Conservation (phyloP, 1,139 yeast genomes). For the Suhomyces coccinellae region DNA sequence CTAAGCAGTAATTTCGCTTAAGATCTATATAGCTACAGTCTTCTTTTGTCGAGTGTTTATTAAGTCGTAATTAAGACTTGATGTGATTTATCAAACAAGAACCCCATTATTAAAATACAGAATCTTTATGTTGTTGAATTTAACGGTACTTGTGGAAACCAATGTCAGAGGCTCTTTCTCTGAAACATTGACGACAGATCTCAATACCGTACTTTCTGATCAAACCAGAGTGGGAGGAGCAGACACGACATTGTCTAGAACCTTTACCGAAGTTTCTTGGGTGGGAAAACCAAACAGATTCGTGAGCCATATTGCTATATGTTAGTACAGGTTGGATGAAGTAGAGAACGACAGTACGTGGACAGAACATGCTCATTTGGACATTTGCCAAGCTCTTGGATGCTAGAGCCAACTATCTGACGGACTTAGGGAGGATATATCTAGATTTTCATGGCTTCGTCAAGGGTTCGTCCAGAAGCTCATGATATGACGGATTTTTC, state of each 20-base stretch:
- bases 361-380: not conserved
- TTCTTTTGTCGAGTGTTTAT: slow-evolving; percentile 10
- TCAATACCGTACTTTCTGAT: slow-evolving; percentile 99
- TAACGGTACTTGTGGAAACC: slow-evolving; percentile 99
- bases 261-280: slow-evolving; percentile 99
- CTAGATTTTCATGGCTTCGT: not conserved
- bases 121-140: slow-evolving; percentile 25
- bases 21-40: not conserved
- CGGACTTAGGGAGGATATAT: not conserved
- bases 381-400: not conserved
- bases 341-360: not conserved
- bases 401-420: too few relatives aligned
- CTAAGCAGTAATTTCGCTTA: too few relatives aligned
- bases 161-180: slow-evolving; percentile 98
- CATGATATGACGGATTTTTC: too few relatives aligned
- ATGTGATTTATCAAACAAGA: slow-evolving; percentile 12
- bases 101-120: slow-evolving; percentile 13
- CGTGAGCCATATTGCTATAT: slow-evolving; percentile 92
- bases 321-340: slow-evolving; percentile 15
- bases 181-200: slow-evolving; percentile 99
- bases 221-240: slow-evolving; percentile 98
- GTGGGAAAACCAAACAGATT: slow-evolving; percentile 99
- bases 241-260: slow-evolving; percentile 99
- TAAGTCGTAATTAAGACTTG: slow-evolving; percentile 12
- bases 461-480: not conserved